These are phyloP conservation scores for Calonectria hawksworthii DNA, from an alignment of 2,329 filamentous ascomycete genomes.

Conservation along the genomic window DNA sequence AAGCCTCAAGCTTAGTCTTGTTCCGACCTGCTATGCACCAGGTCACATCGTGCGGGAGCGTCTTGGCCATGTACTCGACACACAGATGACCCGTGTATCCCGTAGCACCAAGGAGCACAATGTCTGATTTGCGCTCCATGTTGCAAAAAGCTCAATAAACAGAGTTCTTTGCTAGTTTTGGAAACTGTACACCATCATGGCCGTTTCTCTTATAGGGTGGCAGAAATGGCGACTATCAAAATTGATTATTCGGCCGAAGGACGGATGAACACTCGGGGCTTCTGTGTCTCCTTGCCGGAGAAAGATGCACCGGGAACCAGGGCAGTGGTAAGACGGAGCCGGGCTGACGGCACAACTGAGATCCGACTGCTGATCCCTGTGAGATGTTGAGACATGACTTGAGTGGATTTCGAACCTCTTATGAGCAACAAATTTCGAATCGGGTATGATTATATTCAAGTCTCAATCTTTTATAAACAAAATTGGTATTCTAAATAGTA, in stretches of 20 bases:
- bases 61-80: conserved; percentile 78
- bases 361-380: not conserved
- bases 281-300: no score
- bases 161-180: no score
- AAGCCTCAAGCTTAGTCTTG: conserved; percentile 75
- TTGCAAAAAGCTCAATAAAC: not conserved
- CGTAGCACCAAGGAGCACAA: conserved; percentile 68
- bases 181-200: no score
- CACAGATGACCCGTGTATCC: conserved; percentile 86
- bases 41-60: conserved; percentile 79
- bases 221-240: no score
- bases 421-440: not conserved
- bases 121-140: conserved; percentile 26
- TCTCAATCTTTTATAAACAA: not conserved
- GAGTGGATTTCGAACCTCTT: not conserved
- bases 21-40: conserved; percentile 90
- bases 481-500: not conserved
- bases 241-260: no score
- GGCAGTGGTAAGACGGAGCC: not conserved
- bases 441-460: not conserved
- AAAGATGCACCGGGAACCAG: conserved; percentile 15
- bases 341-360: conserved; percentile 17
- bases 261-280: no score
- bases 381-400: not conserved
- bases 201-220: not conserved